Conservation (phyloP, 1,284 basidiomycete species). For the Papiliotrema fonsecae region DNA sequence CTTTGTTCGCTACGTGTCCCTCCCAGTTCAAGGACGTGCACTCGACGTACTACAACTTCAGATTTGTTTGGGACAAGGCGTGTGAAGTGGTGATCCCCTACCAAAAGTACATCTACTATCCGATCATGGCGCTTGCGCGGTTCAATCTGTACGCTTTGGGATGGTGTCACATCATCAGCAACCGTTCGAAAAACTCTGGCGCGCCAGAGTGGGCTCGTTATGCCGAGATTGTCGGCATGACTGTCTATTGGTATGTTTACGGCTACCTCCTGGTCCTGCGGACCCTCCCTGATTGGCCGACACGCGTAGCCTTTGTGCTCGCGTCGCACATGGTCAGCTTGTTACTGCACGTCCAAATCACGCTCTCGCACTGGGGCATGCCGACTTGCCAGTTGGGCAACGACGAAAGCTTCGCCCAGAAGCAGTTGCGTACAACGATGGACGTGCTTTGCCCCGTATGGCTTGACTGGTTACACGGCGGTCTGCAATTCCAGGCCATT, state of each 20-base stretch:
- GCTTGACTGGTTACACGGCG: constrained; percentile 46
- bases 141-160: constrained; percentile 46
- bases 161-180: constrained; percentile 14
- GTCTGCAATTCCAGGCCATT: constrained; percentile 46
- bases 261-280: constrained; percentile 38
- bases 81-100: constrained; percentile 30
- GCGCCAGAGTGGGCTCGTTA: constrained; percentile 7
- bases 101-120: constrained; percentile 45
- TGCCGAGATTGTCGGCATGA: constrained; percentile 29
- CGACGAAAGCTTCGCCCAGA: constrained; percentile 40
- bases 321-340: constrained; percentile 25
- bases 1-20: constrained; percentile 44
- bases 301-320: constrained; percentile 39
- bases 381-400: constrained; percentile 40
- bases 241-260: constrained; percentile 24
- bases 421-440: constrained; percentile 46
- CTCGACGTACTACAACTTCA: constrained; percentile 18
- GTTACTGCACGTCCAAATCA: constrained; percentile 35
- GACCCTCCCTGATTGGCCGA: constrained; percentile 30
- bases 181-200: constrained; percentile 18
- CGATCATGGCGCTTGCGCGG: constrained; percentile 43
- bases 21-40: constrained; percentile 34
- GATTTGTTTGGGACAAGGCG: constrained; percentile 13
- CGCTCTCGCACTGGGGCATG: constrained; percentile 48
- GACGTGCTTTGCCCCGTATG: constrained; percentile 41